These are phyloP conservation scores for Neurospora cerealis DNA, from an alignment of 495 filamentous ascomycete genomes.

Conservation along the genomic window DNA sequence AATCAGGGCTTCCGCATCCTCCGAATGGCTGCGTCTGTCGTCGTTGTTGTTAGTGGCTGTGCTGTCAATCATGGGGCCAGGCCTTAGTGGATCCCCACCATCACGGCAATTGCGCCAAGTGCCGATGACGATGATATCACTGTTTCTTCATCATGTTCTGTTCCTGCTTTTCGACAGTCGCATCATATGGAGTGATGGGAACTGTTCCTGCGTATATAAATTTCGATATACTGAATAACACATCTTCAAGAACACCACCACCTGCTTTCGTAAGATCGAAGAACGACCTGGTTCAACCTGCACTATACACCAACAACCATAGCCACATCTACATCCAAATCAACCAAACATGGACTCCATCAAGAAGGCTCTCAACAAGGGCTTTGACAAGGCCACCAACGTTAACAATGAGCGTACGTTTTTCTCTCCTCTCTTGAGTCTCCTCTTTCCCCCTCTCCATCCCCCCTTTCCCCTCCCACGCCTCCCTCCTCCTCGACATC, in stretches of 20 bases:
- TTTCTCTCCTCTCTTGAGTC: too few species aligned
- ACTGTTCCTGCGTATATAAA: not conserved
- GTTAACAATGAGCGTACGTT: constrained; percentile 9
- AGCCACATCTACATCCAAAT: not conserved
- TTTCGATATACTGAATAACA: not conserved
- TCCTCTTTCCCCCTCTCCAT: not conserved
- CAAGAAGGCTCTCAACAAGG: constrained; percentile 6
- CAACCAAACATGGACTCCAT: constrained; percentile 2
- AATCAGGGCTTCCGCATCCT: not conserved
- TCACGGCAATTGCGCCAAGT: not conserved
- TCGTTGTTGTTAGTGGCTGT: not conserved
- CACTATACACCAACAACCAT: not conserved
- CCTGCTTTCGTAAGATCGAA: too few species aligned
- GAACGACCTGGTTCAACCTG: too few species aligned
- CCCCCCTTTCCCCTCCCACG: not conserved
- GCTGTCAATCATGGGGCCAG: not conserved
- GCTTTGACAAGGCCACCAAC: constrained; percentile 4
- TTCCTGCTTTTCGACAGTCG: not conserved
- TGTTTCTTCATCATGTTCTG: not conserved
- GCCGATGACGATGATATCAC: not conserved
- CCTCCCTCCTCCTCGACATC: too few species aligned
- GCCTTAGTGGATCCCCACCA: not conserved
- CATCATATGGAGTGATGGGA: not conserved
- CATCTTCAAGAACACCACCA: not conserved
- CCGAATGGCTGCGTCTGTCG: not conserved